These are phyloP conservation scores for Apiospora rasikravindrae DNA, from an alignment of 2,329 filamentous ascomycete genomes.

Conservation along the genomic window DNA sequence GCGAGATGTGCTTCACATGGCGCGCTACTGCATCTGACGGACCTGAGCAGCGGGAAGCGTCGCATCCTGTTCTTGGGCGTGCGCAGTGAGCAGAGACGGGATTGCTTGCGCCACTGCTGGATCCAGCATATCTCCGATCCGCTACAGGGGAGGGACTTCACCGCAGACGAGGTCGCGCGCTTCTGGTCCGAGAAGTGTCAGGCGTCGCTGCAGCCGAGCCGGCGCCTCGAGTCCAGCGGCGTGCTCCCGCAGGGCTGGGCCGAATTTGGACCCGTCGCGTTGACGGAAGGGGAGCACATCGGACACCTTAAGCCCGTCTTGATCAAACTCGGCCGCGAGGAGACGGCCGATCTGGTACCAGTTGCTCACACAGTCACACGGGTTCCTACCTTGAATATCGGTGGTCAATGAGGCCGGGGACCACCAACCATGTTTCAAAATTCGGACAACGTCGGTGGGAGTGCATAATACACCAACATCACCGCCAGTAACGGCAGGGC, in stretches of 20 bases:
- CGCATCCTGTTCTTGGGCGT: not conserved
- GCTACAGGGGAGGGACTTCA: not conserved
- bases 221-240: not conserved
- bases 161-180: not conserved
- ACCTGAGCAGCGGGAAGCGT: not conserved
- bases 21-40: not conserved
- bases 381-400: not conserved
- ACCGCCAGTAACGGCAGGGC: not conserved
- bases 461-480: not conserved
- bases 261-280: not conserved
- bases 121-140: not conserved
- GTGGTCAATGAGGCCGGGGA: not conserved
- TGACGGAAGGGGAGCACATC: not conserved
- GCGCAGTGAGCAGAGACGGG: not conserved
- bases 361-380: not conserved
- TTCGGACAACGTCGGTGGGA: not conserved
- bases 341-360: not conserved
- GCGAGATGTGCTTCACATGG: not conserved
- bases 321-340: not conserved
- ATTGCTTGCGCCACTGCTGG: not conserved
- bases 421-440: not conserved
- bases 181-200: not conserved
- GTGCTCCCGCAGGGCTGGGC: not conserved
- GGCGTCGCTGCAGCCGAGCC: not conserved
- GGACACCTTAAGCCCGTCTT: not conserved